Conservation (phyloP, 2,329 filamentous ascomycete species). For the Trichothecium roseum region DNA sequence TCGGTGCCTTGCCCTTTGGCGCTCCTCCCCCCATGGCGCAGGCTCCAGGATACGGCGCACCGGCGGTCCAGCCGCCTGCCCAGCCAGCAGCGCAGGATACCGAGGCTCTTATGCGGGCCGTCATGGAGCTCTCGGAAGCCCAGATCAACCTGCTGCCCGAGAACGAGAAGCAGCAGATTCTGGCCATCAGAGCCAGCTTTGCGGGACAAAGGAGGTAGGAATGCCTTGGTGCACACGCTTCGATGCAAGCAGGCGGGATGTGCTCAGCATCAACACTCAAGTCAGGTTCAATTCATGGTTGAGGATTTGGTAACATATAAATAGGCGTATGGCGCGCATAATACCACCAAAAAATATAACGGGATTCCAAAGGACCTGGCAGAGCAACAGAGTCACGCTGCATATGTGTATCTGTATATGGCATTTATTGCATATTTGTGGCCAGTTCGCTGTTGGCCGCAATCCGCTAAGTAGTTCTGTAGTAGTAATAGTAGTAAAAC, state of each 20-base stretch:
- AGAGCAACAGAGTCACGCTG: too few relatives aligned
- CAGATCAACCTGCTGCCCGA: conserved; percentile 72
- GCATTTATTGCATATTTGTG: too few relatives aligned
- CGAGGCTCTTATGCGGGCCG: conserved; percentile 67
- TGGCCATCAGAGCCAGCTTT: conserved; percentile 61
- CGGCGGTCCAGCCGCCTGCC: conserved; percentile 20
- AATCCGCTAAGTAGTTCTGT: too few relatives aligned
- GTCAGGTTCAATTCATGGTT: too few relatives aligned
- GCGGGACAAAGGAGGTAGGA: conserved; percentile 26
- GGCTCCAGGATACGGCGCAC: conserved; percentile 21
- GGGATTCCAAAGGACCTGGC: too few relatives aligned
- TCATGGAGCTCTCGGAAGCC: conserved; percentile 69
- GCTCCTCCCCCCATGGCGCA: conserved; percentile 29
- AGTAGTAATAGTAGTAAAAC: too few relatives aligned
- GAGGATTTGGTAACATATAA: too few relatives aligned
- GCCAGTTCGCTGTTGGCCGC: too few relatives aligned
- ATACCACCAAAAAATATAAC: too few relatives aligned
- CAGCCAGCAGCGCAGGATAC: conserved; percentile 39
- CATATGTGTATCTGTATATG: too few relatives aligned
- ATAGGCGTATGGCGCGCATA: too few relatives aligned
- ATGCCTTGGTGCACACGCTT: neutral
- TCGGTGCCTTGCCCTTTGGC: conserved; percentile 29
- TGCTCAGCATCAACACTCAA: too few relatives aligned
- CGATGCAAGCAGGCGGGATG: conserved; percentile 1
- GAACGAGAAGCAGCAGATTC: conserved; percentile 66